phyloP scores from a whole-genome alignment of 2,329 filamentous ascomycete species.

The Microcera coccophila region DNA sequence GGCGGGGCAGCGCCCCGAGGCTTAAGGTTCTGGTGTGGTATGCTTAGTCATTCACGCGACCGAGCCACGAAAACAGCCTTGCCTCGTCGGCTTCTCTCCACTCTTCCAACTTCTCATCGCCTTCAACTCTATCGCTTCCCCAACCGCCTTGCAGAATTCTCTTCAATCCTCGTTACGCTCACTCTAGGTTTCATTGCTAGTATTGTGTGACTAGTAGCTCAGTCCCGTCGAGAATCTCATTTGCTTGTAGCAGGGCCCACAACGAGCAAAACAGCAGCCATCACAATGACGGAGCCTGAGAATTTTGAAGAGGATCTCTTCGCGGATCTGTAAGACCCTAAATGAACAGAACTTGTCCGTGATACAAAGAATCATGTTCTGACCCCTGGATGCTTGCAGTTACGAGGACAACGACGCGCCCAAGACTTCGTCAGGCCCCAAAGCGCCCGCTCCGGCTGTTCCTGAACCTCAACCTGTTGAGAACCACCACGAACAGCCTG shows the following conservation, averaged over 20 bases:
- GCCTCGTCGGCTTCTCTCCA: conserved; percentile 17
- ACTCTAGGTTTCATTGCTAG: too few relatives aligned
- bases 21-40: too few relatives aligned
- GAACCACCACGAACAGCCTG: conserved; percentile 24
- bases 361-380: too few relatives aligned
- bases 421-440: conserved; percentile 35
- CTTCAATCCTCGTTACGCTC: too few relatives aligned
- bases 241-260: too few relatives aligned
- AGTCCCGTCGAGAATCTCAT: too few relatives aligned
- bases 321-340: conserved; percentile 83
- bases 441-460: conserved; percentile 27
- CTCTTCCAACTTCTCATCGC: conserved; percentile 6
- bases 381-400: conserved; percentile 35
- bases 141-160: too few relatives aligned
- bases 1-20: conserved; percentile 8
- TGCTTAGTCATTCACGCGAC: conserved; percentile 22
- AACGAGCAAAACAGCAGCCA: background rate
- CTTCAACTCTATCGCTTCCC: too few relatives aligned
- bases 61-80: conserved; percentile 14
- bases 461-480: conserved; percentile 28
- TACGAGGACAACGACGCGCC: conserved; percentile 61
- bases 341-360: too few relatives aligned
- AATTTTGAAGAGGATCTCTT: conserved; percentile 93
- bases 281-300: conserved; percentile 70
- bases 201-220: too few relatives aligned